These are phyloP conservation scores for Talaromyces funiculosus DNA, from an alignment of 2,329 filamentous ascomycete genomes.

Conservation along the genomic window DNA sequence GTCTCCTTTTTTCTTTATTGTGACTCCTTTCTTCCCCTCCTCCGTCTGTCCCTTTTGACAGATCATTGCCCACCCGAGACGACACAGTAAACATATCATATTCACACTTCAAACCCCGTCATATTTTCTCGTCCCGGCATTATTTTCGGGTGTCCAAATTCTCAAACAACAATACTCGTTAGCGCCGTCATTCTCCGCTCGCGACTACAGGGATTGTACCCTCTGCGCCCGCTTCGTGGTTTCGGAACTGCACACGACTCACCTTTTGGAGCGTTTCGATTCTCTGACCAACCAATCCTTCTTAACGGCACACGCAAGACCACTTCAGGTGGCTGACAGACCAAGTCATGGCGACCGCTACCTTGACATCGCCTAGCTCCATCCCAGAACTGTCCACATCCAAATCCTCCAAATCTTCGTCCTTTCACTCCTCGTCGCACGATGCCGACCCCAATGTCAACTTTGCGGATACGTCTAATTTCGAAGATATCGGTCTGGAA, in stretches of 20 bases:
- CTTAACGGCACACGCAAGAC: neutral
- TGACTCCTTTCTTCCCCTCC: slow-evolving; percentile 14
- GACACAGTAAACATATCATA: neutral
- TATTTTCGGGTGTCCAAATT: neutral
- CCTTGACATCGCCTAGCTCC: slow-evolving; percentile 50
- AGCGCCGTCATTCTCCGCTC: neutral
- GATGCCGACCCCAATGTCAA: slow-evolving; percentile 63
- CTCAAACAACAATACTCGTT: neutral
- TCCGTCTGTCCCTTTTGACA: slow-evolving; percentile 6
- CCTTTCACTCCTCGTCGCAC: slow-evolving; percentile 74
- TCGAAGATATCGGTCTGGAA: slow-evolving; percentile 88
- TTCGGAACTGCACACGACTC: slow-evolving; percentile 1
- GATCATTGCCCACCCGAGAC: neutral
- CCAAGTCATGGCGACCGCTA: slow-evolving; percentile 10
- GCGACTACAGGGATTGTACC: neutral
- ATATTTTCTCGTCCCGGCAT: neutral
- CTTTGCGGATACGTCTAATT: slow-evolving; percentile 70
- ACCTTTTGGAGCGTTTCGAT: neutral
- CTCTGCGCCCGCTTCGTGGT: neutral
- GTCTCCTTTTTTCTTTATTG: slow-evolving; percentile 14
- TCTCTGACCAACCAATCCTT: neutral
- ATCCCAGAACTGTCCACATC: slow-evolving; percentile 75
- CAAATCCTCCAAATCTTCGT: slow-evolving; percentile 87
- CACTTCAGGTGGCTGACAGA: neutral
- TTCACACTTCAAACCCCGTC: neutral